Conservation (phyloP, 129 eudicot species). For the Lactuca sativa region DNA sequence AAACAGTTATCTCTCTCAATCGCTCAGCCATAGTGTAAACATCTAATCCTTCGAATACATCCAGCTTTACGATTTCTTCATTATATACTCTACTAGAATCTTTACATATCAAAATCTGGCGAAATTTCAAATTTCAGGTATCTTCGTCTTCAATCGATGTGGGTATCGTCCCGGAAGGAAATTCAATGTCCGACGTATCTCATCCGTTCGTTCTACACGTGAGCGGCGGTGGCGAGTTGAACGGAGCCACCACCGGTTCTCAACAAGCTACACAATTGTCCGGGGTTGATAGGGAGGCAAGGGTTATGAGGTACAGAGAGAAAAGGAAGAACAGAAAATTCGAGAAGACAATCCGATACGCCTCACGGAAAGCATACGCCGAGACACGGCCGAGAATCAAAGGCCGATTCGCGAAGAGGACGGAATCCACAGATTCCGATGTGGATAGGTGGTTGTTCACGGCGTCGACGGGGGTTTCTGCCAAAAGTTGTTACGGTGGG, state of each 20-base stretch:
- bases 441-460: conserved; percentile 46
- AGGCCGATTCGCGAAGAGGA: conserved; percentile 79
- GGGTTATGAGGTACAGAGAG: conserved; percentile 84
- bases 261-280: conserved; percentile 31
- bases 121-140: conserved; percentile 52
- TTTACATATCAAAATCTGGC: background rate
- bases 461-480: conserved; percentile 17
- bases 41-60: conserved; percentile 5
- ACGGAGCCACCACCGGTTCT: conserved; percentile 16
- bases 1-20: conserved; percentile 41
- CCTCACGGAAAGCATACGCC: conserved; percentile 85
- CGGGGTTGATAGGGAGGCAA: conserved; percentile 70
- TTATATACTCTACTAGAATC: background rate
- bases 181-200: conserved; percentile 64
- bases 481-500: conserved; percentile 15
- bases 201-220: conserved; percentile 38
- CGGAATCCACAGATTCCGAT: conserved; percentile 38
- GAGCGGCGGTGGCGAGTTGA: conserved; percentile 24
- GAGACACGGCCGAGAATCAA: conserved; percentile 82
- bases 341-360: conserved; percentile 85
- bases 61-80: background rate
- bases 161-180: conserved; percentile 81
- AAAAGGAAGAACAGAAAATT: conserved; percentile 86
- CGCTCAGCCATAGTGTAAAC: conserved; percentile 62
- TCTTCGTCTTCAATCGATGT: conserved; percentile 77